phyloP scores from a whole-genome alignment of 257 asterid genomes.

The Penstemon newberryi region DNA sequence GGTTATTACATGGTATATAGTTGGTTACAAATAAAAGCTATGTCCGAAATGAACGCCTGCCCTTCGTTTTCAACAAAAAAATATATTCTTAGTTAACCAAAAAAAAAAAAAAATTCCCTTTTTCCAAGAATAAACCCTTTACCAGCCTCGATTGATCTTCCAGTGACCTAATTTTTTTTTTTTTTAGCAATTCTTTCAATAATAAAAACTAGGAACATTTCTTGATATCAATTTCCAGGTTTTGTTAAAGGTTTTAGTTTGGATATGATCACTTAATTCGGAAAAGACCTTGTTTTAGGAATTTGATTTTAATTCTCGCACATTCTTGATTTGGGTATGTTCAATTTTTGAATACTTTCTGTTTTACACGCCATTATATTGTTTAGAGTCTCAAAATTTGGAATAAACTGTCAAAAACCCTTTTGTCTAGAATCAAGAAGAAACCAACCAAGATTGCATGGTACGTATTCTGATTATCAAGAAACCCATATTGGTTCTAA shows the following conservation, averaged over 20 bases:
- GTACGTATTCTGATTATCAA: not conserved
- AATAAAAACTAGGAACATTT: slow-evolving; percentile 19
- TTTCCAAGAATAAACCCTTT: slow-evolving; percentile 50
- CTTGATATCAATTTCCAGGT: slow-evolving; percentile 16
- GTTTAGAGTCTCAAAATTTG: not conserved
- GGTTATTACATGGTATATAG: not conserved
- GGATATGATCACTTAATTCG: slow-evolving; percentile 9
- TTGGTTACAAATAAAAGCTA: slow-evolving; percentile 25
- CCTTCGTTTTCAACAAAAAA: slow-evolving; percentile 32
- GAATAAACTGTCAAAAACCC: too few relatives aligned
- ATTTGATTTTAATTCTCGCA: slow-evolving; percentile 1
- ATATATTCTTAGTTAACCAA: too few relatives aligned
- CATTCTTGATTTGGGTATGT: slow-evolving; percentile 34
- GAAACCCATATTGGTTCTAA: not conserved
- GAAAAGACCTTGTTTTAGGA: not conserved
- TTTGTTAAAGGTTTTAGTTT: slow-evolving; percentile 22
- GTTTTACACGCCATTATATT: not conserved
- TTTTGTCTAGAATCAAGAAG: not conserved
- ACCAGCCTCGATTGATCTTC: slow-evolving; percentile 23
- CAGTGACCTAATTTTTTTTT: slow-evolving; percentile 19
- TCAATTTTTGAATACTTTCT: not conserved
- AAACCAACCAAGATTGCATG: not conserved
- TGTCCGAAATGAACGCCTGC: slow-evolving; percentile 48
- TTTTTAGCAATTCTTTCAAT: slow-evolving; percentile 14
- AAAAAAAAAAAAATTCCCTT: not conserved